phyloP scores from a whole-genome alignment of 2,329 filamentous ascomycete genomes.

The Sclerotinia borealis region DNA sequence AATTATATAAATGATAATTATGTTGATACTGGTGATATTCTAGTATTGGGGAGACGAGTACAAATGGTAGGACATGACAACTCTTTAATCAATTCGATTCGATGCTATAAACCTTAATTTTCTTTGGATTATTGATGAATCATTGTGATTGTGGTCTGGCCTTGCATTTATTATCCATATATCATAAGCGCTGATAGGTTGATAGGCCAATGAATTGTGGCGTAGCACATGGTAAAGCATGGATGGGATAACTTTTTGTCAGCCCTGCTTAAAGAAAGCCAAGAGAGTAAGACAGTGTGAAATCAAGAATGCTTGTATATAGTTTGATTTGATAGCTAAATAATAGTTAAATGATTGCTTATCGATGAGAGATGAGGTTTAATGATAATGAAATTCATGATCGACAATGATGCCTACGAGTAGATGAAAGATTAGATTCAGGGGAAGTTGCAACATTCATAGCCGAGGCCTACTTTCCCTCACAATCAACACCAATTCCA shows the following conservation, averaged over 20 bases:
- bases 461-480: not conserved
- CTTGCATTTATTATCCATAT: not conserved
- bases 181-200: not conserved
- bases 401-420: not conserved
- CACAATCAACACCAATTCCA: not conserved
- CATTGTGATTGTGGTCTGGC: not conserved
- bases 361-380: not conserved
- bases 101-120: not conserved
- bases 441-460: not conserved
- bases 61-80: not conserved
- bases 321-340: too few relatives aligned
- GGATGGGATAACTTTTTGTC: not conserved
- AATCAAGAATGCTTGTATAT: not conserved
- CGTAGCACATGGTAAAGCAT: conserved; percentile 2
- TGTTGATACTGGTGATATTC: not conserved
- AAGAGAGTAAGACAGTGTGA: not conserved
- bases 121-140: not conserved
- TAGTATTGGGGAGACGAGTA: not conserved
- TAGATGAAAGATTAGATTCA: not conserved
- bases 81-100: not conserved
- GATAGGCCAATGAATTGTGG: not conserved
- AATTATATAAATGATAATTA: not conserved
- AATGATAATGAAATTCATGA: not conserved
- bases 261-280: conserved; percentile 2
- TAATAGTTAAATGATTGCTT: not conserved